A percentile compares a stretch with the other conserved stretches of the same genome.
Conservation (phyloP, 495 filamentous ascomycete species). For the Daldinia vernicosa region DNA sequence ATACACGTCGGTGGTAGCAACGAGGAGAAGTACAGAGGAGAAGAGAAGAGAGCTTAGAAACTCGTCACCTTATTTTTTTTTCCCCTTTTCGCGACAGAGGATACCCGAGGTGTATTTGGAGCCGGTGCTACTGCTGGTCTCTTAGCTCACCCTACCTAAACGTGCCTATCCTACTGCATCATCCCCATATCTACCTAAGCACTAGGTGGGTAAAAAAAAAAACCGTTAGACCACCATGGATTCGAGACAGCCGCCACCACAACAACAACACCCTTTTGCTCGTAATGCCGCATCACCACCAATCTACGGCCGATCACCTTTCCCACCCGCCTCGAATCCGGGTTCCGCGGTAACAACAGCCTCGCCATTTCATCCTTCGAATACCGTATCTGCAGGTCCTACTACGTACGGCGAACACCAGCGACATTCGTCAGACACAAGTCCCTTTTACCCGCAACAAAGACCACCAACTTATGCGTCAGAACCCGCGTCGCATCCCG, state of each 20-base stretch:
- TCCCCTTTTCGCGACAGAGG: constrained; percentile 15
- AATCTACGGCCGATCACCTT: constrained; percentile 48
- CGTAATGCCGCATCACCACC: constrained; percentile 48
- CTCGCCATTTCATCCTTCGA: constrained; percentile 41
- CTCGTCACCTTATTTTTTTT: constrained; percentile 1
- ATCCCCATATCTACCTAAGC: constrained; percentile 23
- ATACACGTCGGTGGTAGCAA: constrained; percentile 16
- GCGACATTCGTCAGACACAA: constrained; percentile 60
- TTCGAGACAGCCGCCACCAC: constrained; percentile 46
- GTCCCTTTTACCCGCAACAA: constrained; percentile 53
- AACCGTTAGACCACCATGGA: constrained; percentile 33
- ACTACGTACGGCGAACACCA: constrained; percentile 56
- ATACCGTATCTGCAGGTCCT: constrained; percentile 45
- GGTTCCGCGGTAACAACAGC: constrained; percentile 28
- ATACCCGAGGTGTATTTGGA: constrained; percentile 15
- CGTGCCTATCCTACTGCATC: constrained; percentile 5
- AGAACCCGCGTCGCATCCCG: constrained; percentile 56
- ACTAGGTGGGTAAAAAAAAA: constrained; percentile 31
- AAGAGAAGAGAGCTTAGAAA: constrained; percentile 6
- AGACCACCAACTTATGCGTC: constrained; percentile 54
- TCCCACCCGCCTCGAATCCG: constrained; percentile 44
- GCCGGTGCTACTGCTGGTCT: constrained; percentile 3
- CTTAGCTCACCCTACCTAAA: constrained; percentile 16
- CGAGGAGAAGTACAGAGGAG: constrained; percentile 15
- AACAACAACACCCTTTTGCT: constrained; percentile 48